Percentiles rank a stretch among this genome's conserved stretches.
phyloP scores from a whole-genome alignment of 139 green algal genomes.

The Eudorina sp. region DNA sequence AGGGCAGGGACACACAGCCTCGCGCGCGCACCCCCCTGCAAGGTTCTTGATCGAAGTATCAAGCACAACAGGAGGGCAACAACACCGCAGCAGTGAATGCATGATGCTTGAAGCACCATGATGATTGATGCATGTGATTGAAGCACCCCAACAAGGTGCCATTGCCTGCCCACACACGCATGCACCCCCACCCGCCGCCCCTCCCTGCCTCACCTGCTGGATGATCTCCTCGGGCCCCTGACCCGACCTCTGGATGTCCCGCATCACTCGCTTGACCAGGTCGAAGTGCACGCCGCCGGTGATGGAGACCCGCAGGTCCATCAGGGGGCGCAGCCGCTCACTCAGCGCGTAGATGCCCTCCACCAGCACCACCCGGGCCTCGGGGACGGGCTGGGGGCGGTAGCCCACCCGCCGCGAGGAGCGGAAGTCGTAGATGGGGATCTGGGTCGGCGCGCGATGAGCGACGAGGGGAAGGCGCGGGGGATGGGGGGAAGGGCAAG shows the following conservation, averaged over 20 bases:
- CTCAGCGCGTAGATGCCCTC: slow-evolving; percentile 97
- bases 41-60: too few species aligned
- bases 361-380: slow-evolving; percentile 90
- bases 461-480: not conserved
- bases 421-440: slow-evolving; percentile 98
- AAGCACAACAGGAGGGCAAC: too few species aligned
- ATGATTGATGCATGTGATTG: too few species aligned
- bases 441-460: too few species aligned
- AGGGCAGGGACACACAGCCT: too few species aligned
- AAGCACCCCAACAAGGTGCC: too few species aligned
- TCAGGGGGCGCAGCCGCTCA: slow-evolving; percentile 77
- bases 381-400: slow-evolving; percentile 66
- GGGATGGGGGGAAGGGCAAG: too few species aligned
- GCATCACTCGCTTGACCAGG: slow-evolving; percentile 97
- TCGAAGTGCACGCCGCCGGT: slow-evolving; percentile 97
- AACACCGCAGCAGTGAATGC: too few species aligned
- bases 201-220: slow-evolving; percentile 80
- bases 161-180: too few species aligned
- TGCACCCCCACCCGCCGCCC: not conserved
- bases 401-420: slow-evolving; percentile 84
- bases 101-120: too few species aligned
- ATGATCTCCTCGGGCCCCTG: slow-evolving; percentile 96
- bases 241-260: slow-evolving; percentile 93
- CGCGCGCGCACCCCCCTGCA: too few species aligned
- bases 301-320: slow-evolving; percentile 94